Evolutionary conservation across 2,329 filamentous ascomycete species (phyloP).

Genomic region (Alternaria gansuensis): DNA sequence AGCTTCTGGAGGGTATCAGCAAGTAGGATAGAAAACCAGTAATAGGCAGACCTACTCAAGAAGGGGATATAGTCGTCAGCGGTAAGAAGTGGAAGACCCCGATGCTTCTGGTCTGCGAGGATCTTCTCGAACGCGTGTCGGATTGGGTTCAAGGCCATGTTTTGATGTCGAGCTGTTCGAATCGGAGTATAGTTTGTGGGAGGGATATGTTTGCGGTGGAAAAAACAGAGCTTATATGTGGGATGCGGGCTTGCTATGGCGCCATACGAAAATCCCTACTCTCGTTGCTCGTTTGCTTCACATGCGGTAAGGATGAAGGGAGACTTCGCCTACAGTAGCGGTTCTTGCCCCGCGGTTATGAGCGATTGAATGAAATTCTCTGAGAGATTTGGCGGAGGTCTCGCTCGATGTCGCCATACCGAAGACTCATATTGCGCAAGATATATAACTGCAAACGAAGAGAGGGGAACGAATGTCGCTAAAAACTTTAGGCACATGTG

Average conservation of each 20-base stretch:
- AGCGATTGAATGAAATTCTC: background rate
- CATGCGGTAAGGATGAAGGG: background rate
- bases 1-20: background rate
- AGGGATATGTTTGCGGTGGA: background rate
- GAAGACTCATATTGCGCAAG: background rate
- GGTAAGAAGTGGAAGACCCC: background rate
- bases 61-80: background rate
- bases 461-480: background rate
- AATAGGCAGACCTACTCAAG: background rate
- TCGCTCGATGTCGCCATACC: background rate
- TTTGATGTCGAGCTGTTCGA: background rate
- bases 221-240: background rate
- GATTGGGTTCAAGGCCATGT: background rate
- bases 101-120: background rate
- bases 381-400: background rate
- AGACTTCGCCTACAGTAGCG: background rate
- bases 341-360: background rate
- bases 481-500: background rate
- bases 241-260: background rate
- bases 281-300: background rate
- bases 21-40: no score
- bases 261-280: background rate
- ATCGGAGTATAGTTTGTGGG: background rate
- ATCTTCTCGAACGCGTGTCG: background rate
- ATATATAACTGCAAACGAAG: background rate